Evolutionary conservation across 345 rosid species (phyloP), one percentile per base, ranked within the genome.

Genomic region (Populus alba): DNA sequence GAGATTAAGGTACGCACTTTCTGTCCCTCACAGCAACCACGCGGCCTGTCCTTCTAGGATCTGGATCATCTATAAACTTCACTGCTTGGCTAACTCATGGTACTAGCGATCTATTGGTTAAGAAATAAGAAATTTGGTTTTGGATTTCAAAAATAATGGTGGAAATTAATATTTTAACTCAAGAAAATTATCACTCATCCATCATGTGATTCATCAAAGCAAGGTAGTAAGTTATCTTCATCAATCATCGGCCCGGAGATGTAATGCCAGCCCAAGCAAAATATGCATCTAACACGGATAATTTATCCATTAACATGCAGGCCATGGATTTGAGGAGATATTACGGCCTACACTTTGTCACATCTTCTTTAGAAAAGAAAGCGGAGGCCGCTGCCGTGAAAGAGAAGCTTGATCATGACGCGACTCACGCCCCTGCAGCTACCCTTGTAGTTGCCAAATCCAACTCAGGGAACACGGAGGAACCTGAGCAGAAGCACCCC

Each of bases 311-410:
- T 37, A 39, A 71, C 66, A 72, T 71, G 82, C 86, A 91, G 97
- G 87, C 68, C 2, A 83, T 83, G 20, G 89, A 89, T 81, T 80
- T 93, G 81, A 90, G 82, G 85, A 88, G 84, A 76, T 74, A 84
- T 78, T 88, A 87, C 38, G 94, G 95, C 27, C 86, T 93, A n/a
- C 72, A 68, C 37, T 88, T 93, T 75, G 88, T 95, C 72, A 95
- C 93, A 81, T 95, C 99, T 41, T 95, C 97, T 35, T 61, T 93
- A 6, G 92, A 91, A 68, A 93, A 88, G 90, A 95, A 92, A 83
- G 96, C 88, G 0, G 92, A 89, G 85, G 87, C 82, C 8, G 89
- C 88, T 4, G 83, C 85, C 71, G 81, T 87, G 65, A 87, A 89
- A 81, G 89, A 70, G 72, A 90, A 90, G 79, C 78, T 90, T 1